phyloP scores from a whole-genome alignment of 2,329 filamentous ascomycete genomes.

The Ilyonectria destructans region DNA sequence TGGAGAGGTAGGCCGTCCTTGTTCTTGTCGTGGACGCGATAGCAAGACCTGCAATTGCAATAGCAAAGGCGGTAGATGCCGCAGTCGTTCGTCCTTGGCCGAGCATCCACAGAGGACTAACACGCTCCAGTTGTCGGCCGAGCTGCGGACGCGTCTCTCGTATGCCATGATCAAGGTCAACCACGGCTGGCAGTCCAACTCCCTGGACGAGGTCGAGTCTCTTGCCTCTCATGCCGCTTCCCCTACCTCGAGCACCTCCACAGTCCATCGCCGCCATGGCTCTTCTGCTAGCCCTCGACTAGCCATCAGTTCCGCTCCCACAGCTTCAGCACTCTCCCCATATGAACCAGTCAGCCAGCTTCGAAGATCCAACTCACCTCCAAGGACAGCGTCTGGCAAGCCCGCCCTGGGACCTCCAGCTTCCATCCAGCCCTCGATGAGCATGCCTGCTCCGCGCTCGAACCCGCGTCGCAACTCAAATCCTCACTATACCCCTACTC shows the following conservation, averaged over 20 bases:
- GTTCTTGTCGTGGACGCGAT: slow-evolving; percentile 47
- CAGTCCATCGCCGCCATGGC: slow-evolving; percentile 67
- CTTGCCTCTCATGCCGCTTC: slow-evolving; percentile 80
- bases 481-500: slow-evolving; percentile 64
- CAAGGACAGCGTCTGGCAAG: slow-evolving; percentile 53
- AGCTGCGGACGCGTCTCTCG: slow-evolving; percentile 86
- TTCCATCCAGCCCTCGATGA: slow-evolving; percentile 67
- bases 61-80: slow-evolving; percentile 7
- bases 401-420: slow-evolving; percentile 68
- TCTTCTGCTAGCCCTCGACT: slow-evolving; percentile 71
- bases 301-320: slow-evolving; percentile 47
- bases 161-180: slow-evolving; percentile 97
- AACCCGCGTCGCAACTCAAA: slow-evolving; percentile 68
- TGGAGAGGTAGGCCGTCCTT: slow-evolving; percentile 76
- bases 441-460: slow-evolving; percentile 50
- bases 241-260: slow-evolving; percentile 72
- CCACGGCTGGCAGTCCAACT: slow-evolving; percentile 87
- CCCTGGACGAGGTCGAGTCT: slow-evolving; percentile 84
- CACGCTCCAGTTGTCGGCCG: slow-evolving; percentile 76
- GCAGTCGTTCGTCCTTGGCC: neutral
- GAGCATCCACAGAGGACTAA: slow-evolving; percentile 32
- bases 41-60: neutral
- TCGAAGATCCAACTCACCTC: slow-evolving; percentile 57
- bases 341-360: slow-evolving; percentile 45
- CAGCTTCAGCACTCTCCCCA: slow-evolving; percentile 53